A percentile compares a stretch with the other conserved stretches of the same genome.
phyloP scores from a whole-genome alignment of 495 filamentous ascomycete genomes.

The Lophiotrema nucula region DNA sequence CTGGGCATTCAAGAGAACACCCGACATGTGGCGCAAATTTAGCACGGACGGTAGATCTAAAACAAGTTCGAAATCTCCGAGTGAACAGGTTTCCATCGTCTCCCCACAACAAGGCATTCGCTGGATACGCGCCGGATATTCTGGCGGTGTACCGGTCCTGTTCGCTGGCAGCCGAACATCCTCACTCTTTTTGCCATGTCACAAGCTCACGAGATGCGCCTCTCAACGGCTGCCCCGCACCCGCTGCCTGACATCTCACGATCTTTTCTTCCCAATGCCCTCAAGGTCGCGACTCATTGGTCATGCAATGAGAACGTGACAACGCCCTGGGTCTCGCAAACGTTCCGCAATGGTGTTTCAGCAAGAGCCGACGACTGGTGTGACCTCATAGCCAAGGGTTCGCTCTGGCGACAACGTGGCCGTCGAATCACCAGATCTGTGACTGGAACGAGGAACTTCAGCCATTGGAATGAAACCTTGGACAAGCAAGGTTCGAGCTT shows the following conservation, averaged over 20 bases:
- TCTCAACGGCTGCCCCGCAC: neutral
- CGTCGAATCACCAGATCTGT: neutral
- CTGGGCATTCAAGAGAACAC: too few species aligned
- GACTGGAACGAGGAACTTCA: neutral
- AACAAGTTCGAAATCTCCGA: too few species aligned
- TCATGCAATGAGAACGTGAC: neutral
- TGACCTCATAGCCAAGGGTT: neutral
- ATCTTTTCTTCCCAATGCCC: too few species aligned
- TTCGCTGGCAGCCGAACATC: neutral
- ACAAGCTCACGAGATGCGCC: neutral
- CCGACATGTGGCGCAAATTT: too few species aligned
- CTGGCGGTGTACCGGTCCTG: too few species aligned
- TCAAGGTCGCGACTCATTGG: neutral
- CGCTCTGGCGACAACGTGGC: neutral
- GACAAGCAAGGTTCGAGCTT: neutral
- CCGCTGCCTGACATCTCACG: too few species aligned
- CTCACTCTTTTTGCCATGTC: neutral
- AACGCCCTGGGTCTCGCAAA: neutral
- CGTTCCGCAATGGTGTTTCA: neutral
- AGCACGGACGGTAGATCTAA: too few species aligned
- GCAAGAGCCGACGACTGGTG: neutral
- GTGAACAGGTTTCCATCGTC: too few species aligned
- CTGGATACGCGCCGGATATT: too few species aligned
- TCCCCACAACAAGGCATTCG: too few species aligned
- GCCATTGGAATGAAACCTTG: neutral